Conservation (phyloP, 2,329 filamentous ascomycete species). For the Waltergamsia citrina region DNA sequence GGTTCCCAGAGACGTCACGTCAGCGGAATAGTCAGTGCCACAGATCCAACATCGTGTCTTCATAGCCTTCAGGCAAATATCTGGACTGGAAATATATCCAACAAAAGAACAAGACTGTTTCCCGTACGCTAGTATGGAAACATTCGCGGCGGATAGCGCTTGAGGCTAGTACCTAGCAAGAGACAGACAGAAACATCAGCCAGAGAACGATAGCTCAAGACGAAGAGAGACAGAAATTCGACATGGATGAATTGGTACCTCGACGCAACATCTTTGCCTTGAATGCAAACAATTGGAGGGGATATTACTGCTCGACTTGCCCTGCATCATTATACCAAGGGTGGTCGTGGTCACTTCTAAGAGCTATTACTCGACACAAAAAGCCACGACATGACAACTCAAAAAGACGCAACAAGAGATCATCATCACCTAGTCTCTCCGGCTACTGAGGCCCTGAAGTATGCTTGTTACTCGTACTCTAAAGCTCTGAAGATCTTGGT, state of each 20-base stretch:
- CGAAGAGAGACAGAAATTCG: conserved; percentile 27
- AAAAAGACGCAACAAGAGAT: too few relatives aligned
- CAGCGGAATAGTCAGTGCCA: conserved; percentile 1
- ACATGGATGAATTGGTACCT: conserved; percentile 33
- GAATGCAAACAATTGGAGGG: too few relatives aligned
- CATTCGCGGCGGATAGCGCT: conserved; percentile 48
- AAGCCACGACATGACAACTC: too few relatives aligned
- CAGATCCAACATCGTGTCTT: neutral
- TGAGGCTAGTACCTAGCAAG: conserved; percentile 56
- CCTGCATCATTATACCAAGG: too few relatives aligned
- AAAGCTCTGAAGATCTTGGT: too few relatives aligned
- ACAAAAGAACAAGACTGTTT: neutral
- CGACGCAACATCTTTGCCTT: conserved; percentile 4
- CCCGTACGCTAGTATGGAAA: conserved; percentile 1
- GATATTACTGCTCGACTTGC: too few relatives aligned
- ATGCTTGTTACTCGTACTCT: too few relatives aligned
- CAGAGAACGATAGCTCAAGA: conserved; percentile 69
- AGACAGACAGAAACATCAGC: conserved; percentile 12
- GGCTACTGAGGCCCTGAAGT: too few relatives aligned
- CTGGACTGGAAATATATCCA: neutral
- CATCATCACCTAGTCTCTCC: too few relatives aligned
- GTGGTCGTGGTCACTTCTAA: too few relatives aligned
- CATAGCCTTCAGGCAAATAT: neutral
- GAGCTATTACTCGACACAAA: too few relatives aligned
- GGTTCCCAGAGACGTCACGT: neutral